Base-by-base conservation (phyloP, 2,329 filamentous ascomycete genomes). In the Laburnicola sp. region DNA sequence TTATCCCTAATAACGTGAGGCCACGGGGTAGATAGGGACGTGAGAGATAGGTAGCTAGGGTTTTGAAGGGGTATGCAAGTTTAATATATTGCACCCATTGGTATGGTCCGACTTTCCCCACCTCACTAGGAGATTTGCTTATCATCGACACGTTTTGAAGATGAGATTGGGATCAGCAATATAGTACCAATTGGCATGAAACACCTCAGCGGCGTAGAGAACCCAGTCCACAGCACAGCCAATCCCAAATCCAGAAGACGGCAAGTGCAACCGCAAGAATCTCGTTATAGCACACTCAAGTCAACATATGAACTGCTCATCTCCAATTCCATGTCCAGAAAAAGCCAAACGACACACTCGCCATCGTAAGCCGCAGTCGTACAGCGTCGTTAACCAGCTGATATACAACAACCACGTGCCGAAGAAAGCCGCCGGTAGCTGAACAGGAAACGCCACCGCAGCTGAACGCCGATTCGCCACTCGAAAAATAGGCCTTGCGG, bases 381-480 rank as follows among this genome's bases (percentile, higher is more conserved):
- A 66, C 54, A 8, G 62, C 62, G 51, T 63, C 65, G 50, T 68
- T 68, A 57, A 68, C 62, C 16, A 68, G 48, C 49, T 64, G 62
- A 51, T 58, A 62, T 4, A 66, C 54, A 9, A 63, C 63, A 10
- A 62, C 62, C 6, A 66, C 55, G 48, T 65, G 5, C 65, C 65
- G 34, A 68, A 64, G 42, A 65, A 57, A 8, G 62, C 62, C 10
- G 63, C 63, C 9, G 66, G 56, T 1, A 65, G 45, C 45, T 68
- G 65, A 2, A 66, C 63, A 3, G 53, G 39, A 5, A 66, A 57
- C 11, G 63, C 63, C 23, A 63, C 59, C 6, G 63, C 62, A 25
- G 52, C 63, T 3, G 63, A 63, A 30, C 59, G 65, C 16, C 40
- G 51, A 37, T 57, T 64, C 3, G 59, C 59, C 23, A 63, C 8